These are phyloP conservation scores for Ceratocystis alfenasii DNA, from an alignment of 2,329 filamentous ascomycete species.

Conservation along the genomic window DNA sequence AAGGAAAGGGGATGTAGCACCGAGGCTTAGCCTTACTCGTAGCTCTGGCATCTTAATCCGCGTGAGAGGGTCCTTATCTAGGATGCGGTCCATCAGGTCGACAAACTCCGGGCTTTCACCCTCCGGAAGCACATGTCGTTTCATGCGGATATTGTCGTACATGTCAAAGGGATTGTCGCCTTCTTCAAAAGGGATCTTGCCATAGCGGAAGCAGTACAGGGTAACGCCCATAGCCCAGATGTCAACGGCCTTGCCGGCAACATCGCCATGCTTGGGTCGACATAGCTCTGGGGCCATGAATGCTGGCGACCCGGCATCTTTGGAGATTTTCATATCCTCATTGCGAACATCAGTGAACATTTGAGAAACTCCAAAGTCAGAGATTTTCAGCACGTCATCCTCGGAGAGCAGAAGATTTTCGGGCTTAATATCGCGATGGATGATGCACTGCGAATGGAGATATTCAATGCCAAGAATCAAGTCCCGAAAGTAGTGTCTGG, in stretches of 20 bases:
- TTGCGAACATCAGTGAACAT: slow-evolving; percentile 72
- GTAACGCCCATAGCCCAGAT: slow-evolving; percentile 99
- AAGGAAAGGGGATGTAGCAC: not conserved
- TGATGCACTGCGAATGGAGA: slow-evolving; percentile 85
- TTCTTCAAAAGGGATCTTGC: slow-evolving; percentile 73
- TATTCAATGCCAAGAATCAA: slow-evolving; percentile 93
- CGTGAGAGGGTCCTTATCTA: slow-evolving; percentile 76
- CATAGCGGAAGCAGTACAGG: slow-evolving; percentile 83
- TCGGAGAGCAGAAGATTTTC: slow-evolving; percentile 86
- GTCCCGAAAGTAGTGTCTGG: slow-evolving; percentile 87
- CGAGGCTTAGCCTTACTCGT: slow-evolving; percentile 44
- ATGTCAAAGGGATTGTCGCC: slow-evolving; percentile 63
- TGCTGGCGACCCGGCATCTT: slow-evolving; percentile 86
- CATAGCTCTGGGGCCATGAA: slow-evolving; percentile 92
- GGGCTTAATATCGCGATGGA: slow-evolving; percentile 95
- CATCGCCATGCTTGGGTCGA: slow-evolving; percentile 69
- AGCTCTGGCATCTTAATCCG: slow-evolving; percentile 74
- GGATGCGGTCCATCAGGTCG: slow-evolving; percentile 58
- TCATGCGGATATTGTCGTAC: slow-evolving; percentile 73
- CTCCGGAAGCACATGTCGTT: slow-evolving; percentile 49
- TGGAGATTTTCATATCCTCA: slow-evolving; percentile 77
- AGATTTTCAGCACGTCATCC: slow-evolving; percentile 90
- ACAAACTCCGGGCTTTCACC: slow-evolving; percentile 56
- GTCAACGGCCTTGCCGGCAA: slow-evolving; percentile 81
- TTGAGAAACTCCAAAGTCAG: slow-evolving; percentile 97